Base-by-base conservation (phyloP, 2,329 filamentous ascomycete genomes). In the Pseudogymnoascus sp. region DNA sequence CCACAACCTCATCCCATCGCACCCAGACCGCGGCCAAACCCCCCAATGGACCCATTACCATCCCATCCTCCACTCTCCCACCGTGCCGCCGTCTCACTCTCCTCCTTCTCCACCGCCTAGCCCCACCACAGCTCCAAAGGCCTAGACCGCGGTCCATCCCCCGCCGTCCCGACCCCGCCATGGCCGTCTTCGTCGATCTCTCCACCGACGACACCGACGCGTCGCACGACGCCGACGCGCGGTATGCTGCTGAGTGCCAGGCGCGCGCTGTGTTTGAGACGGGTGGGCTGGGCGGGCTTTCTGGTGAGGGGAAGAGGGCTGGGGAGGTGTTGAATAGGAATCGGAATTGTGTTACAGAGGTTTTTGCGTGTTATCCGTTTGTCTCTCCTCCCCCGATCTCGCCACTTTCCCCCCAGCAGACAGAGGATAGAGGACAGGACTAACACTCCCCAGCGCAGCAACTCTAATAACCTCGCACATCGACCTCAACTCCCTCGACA, bases 401-500 rank as follows among this genome's bases (percentile, higher is more conserved):
- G 19, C 38, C 40, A 11, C 11, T 6, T 10, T 11, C 19, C 19
- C 19, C 2, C 19, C 31, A 33, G 8, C 31, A 33, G 31, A 33
- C 31, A 33, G 31, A 1, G 4, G 31, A 33, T 4, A 33, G 31
- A 2, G 10, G 31, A n/a, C 14, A 16, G 6, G 1, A 19, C 38
- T 44, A 21, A 44, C 19, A 21, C 40, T 5, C 2, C 40, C 4
- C 19, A 44, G 40, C 16, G 40, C 40, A 44, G 16, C 40, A 44
- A 44, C 40, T 2, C 16, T 31, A 19, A 83, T 97, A 68, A 89
- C 90, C 59, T 83, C 85, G 33, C 83, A 84, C 69, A 85, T 97
- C 73, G 93, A 97, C 74, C 83, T 96, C 61, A 96, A 93, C 74
- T 88, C 90, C 13, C 84, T 97, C 70, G 88, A 96, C 74, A 86